Percentiles rank a stretch among this genome's conserved stretches.
These are phyloP conservation scores for Solanum peruvianum DNA, from an alignment of 257 asterid species.

Conservation along the genomic window DNA sequence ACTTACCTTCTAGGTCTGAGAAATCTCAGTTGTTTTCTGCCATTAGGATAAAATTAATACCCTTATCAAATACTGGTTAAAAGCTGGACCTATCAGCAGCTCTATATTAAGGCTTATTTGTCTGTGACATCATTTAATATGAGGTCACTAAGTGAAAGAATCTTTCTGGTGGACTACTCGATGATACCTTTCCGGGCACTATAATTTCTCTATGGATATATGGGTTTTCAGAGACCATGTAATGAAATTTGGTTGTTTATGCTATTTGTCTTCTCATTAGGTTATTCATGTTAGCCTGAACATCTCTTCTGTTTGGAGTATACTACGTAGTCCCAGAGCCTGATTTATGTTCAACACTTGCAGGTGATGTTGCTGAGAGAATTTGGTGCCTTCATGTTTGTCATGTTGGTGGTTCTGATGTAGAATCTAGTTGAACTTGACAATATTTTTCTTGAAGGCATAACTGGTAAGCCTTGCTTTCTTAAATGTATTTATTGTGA, in stretches of 20 bases:
- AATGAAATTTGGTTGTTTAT: neutral
- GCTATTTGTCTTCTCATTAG: neutral
- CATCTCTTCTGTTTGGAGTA: neutral
- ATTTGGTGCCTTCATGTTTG: constrained; percentile 70
- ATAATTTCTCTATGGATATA: neutral
- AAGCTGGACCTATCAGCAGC: neutral
- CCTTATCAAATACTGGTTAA: neutral
- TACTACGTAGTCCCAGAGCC: neutral
- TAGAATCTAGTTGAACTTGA: neutral
- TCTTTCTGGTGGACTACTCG: neutral
- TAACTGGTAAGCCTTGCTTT: neutral
- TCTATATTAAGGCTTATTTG: neutral
- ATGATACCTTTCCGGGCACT: neutral
- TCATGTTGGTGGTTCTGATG: constrained; percentile 25
- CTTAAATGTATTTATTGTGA: neutral
- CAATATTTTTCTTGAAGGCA: neutral
- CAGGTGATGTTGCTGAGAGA: constrained; percentile 86
- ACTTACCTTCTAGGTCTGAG: neutral
- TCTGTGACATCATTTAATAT: neutral
- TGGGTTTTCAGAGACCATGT: neutral
- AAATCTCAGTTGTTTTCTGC: neutral
- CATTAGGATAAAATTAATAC: neutral
- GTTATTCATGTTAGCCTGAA: neutral
- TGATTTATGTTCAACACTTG: constrained; percentile 4
- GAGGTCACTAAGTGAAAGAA: neutral